phyloP scores from a whole-genome alignment of 2,329 filamentous ascomycete genomes.

The Verticillium longisporum region DNA sequence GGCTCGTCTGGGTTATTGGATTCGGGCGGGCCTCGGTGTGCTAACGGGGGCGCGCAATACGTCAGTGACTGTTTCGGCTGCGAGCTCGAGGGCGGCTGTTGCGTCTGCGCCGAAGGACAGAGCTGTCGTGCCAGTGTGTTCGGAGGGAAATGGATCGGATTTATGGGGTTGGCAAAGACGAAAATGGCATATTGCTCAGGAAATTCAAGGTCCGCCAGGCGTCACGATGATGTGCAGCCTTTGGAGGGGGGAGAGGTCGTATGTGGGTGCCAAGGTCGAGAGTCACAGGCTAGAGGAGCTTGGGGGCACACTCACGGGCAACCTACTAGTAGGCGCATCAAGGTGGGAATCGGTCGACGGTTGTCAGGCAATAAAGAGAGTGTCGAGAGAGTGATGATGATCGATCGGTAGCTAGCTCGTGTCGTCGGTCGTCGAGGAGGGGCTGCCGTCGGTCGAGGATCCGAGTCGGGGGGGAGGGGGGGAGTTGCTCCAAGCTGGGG shows the following conservation, averaged over 20 bases:
- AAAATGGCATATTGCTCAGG: neutral
- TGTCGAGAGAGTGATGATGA: neutral
- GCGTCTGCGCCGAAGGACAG: neutral
- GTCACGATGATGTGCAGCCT: neutral
- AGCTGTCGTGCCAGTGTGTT: neutral
- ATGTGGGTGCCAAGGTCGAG: neutral
- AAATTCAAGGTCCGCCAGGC: neutral
- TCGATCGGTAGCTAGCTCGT: neutral
- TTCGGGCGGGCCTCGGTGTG: slow-evolving; percentile 1
- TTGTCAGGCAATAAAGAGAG: neutral
- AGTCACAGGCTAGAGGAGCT: neutral
- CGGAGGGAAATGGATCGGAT: neutral
- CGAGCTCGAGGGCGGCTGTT: neutral
- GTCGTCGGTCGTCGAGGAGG: neutral
- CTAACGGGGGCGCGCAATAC: slow-evolving; percentile 9
- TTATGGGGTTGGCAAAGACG: neutral
- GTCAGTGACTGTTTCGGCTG: slow-evolving; percentile 3
- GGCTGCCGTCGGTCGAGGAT: neutral
- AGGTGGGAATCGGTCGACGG: neutral
- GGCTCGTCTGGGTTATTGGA: slow-evolving; percentile 27
- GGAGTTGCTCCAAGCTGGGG: neutral
- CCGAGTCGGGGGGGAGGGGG: neutral
- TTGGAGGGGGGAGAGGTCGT: neutral
- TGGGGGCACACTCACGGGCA: neutral
- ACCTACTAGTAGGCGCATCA: neutral